Conservation (phyloP, 2,329 filamentous ascomycete genomes). For the Plenodomus lindquistii region DNA sequence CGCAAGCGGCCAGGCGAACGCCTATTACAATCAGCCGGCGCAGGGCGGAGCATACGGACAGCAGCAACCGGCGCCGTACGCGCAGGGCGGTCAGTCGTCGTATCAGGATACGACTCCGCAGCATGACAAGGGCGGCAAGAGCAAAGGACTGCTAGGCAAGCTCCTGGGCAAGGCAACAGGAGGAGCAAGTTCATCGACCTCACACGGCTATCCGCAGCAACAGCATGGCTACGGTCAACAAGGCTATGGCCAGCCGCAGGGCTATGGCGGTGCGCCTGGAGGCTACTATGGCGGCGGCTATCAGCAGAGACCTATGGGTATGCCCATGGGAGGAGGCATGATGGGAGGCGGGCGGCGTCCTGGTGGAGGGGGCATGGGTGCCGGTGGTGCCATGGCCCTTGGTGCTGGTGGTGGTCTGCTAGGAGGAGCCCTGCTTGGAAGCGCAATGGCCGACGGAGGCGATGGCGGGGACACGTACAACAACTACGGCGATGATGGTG, state of each 20-base stretch:
- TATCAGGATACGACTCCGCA: slow-evolving; percentile 1
- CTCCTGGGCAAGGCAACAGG: slow-evolving; percentile 52
- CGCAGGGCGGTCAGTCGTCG: slow-evolving; percentile 8
- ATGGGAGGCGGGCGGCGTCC: slow-evolving; percentile 15
- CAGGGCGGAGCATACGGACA: slow-evolving; percentile 31
- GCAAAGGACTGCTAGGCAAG: slow-evolving; percentile 55
- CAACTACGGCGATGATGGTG: background rate
- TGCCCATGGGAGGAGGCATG: slow-evolving; percentile 49
- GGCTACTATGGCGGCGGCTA: slow-evolving; percentile 30
- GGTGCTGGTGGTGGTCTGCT: slow-evolving; percentile 81
- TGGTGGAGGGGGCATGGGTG: slow-evolving; percentile 63
- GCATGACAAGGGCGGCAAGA: slow-evolving; percentile 42
- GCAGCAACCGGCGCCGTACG: slow-evolving; percentile 21
- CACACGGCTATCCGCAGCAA: slow-evolving; percentile 40
- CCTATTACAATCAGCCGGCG: slow-evolving; percentile 50
- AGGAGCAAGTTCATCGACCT: slow-evolving; percentile 47
- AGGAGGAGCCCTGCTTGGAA: slow-evolving; percentile 72
- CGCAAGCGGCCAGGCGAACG: slow-evolving; percentile 51
- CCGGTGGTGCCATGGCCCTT: slow-evolving; percentile 68
- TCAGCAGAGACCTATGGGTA: slow-evolving; percentile 42
- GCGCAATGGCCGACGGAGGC: slow-evolving; percentile 60
- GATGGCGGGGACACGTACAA: slow-evolving; percentile 18
- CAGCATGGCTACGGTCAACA: slow-evolving; percentile 29
- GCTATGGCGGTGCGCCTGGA: slow-evolving; percentile 21
- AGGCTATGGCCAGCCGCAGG: slow-evolving; percentile 21